Percentiles rank a stretch among this genome's conserved stretches.
These are phyloP conservation scores for Trypanosoma platydactyli DNA, from an alignment of 208 protist genomes.

Conservation along the genomic window DNA sequence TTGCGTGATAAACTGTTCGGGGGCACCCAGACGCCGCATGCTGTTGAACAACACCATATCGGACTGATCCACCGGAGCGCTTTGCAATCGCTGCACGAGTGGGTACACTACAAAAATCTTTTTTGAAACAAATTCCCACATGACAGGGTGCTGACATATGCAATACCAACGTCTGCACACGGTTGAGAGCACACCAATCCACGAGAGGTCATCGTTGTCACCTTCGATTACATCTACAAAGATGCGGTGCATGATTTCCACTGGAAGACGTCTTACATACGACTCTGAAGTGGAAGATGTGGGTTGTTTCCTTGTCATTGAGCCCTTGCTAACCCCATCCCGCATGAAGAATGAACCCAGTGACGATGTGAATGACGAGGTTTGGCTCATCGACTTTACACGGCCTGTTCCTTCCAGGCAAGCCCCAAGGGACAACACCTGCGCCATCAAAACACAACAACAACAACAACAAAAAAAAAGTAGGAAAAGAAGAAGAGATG, in stretches of 20 bases:
- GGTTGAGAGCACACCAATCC: constrained; percentile 55
- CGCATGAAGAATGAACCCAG: constrained; percentile 6
- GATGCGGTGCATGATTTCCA: constrained; percentile 59
- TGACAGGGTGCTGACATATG: constrained; percentile 51
- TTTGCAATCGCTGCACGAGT: constrained; percentile 50
- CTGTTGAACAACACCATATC: constrained; percentile 46
- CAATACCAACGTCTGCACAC: constrained; percentile 61
- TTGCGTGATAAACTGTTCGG: constrained; percentile 43
- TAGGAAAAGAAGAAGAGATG: constrained; percentile 4
- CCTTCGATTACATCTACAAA: constrained; percentile 68
- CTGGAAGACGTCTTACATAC: constrained; percentile 48
- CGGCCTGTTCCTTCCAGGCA: not conserved
- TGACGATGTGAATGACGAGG: constrained; percentile 15
- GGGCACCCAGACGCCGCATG: constrained; percentile 46
- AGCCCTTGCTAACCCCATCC: not conserved
- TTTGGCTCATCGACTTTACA: constrained; percentile 12
- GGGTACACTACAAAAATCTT: constrained; percentile 74
- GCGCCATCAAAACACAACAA: constrained; percentile 2
- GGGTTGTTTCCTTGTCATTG: not conserved
- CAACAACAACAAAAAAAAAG: not conserved
- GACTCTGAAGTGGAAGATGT: not conserved
- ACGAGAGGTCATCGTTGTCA: constrained; percentile 43
- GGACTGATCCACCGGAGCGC: constrained; percentile 40
- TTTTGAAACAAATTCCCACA: constrained; percentile 74
- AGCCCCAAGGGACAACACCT: not conserved